Base-by-base conservation (phyloP, 1,284 basidiomycete genomes). In the Schizophyllum amplum region DNA sequence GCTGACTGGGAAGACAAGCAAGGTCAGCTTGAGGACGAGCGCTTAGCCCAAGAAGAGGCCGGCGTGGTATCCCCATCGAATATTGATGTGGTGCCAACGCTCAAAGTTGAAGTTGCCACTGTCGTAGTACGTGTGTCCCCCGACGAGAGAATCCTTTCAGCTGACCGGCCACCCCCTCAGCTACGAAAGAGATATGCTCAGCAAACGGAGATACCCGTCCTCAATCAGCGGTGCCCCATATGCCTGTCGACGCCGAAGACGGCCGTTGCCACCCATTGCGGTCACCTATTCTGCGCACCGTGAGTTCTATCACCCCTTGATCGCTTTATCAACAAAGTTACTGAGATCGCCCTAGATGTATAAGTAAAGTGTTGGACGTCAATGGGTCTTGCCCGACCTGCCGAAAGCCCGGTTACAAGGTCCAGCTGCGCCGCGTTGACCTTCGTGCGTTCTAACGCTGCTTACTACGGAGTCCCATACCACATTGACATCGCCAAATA, bases 231-330 rank as follows among this genome's bases (percentile, higher is more conserved):
- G 20, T 62, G 61, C 54, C 61, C 61, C n/a, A 60, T 62, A 25
- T 62, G 61, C 47, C 61, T 62, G 22, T 55, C 55, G 13, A 27
- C 22, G 9, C 57, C 47, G 1, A 62, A 55, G 48, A 55, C 26
- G 7, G 58, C 59, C 57, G 51, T 50, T 24, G 55, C 59, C 24
- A 62, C 61, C 47, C 61, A 59, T n/a, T 62, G 61, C 49, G 61
- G 61, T 33, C 61, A 62, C 27, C 25, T 62, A 20, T 62, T 62
- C 26, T 62, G 61, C 33, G 21, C 53, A 52, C 17, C 46, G 61
- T 62, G 51, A 57, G 60, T 56, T 17, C 4, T 2, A 46, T 24
- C n/a, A 1, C 20, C 15, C 15, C 24, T 5, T n/a, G 6, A n/a
- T 4, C 21, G 1, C 47, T 6, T 24, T 7, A 4, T 5, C 24